Percentiles rank a stretch among this genome's conserved stretches.
Evolutionary conservation across 2,329 filamentous ascomycete species (phyloP).

Genomic region (Ascochyta viciae-villosae): DNA sequence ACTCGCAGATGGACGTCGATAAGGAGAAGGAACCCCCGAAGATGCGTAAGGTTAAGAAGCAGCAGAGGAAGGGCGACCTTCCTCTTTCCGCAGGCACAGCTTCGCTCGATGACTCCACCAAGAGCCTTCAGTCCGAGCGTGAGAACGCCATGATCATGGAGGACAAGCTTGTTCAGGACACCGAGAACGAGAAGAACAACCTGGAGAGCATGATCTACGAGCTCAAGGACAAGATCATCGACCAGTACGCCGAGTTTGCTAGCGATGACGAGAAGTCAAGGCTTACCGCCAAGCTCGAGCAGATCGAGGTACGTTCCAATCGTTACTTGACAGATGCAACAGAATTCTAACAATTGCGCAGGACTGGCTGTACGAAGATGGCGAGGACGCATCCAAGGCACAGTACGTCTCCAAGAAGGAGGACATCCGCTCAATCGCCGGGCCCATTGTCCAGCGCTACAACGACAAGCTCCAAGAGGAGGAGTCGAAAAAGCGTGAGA

Average conservation of each 20-base stretch:
- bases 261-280: conserved; percentile 92
- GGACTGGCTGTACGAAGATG: conserved; percentile 99
- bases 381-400: conserved; percentile 91
- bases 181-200: conserved; percentile 99
- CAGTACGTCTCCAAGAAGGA: conserved; percentile 95
- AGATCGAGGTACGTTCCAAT: conserved; percentile 75
- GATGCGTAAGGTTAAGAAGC: conserved; percentile 99
- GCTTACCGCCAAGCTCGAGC: conserved; percentile 81
- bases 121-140: conserved; percentile 75
- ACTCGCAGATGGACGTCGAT: conserved; percentile 50
- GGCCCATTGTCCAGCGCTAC: conserved; percentile 91
- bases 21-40: conserved; percentile 64
- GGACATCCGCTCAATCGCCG: conserved; percentile 88
- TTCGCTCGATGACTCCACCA: conserved; percentile 73
- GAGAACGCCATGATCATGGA: conserved; percentile 94
- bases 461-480: conserved; percentile 93
- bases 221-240: conserved; percentile 91
- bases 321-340: background rate
- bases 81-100: conserved; percentile 84
- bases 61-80: conserved; percentile 95
- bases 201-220: conserved; percentile 98
- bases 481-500: conserved; percentile 72
- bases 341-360: conserved; percentile 50
- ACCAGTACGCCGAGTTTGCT: conserved; percentile 86
- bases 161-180: conserved; percentile 97